Conservation (phyloP, 129 eudicot genomes). For the Scalesia atractyloides region DNA sequence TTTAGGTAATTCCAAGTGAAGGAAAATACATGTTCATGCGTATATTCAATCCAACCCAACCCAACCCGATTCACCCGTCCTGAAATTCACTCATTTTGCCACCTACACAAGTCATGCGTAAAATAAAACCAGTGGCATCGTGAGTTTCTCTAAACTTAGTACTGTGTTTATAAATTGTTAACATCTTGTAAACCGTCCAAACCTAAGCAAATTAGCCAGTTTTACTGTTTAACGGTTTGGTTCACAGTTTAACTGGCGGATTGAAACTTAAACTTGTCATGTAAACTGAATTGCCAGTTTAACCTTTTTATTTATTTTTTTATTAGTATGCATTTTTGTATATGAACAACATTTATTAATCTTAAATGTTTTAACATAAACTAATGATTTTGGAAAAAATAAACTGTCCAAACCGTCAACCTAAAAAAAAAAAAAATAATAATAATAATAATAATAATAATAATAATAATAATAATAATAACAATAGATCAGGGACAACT, state of each 20-base stretch:
- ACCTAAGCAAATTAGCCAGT: background rate
- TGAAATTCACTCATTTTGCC: background rate
- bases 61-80: background rate
- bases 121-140: too few species aligned
- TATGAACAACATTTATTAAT: background rate
- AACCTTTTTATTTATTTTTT: background rate
- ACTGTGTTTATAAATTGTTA: background rate
- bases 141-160: too few species aligned
- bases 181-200: background rate
- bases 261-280: background rate
- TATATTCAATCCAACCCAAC: background rate
- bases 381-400: background rate
- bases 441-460: too few species aligned
- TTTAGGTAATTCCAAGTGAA: background rate
- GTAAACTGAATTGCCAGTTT: background rate
- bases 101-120: background rate
- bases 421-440: too few species aligned
- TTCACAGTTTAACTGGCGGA: background rate
- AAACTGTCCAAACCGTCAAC: background rate
- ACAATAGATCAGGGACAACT: slow-evolving; percentile 6
- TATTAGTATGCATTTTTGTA: background rate
- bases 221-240: too few species aligned
- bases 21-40: background rate
- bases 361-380: background rate
- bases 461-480: too few species aligned